phyloP scores from a whole-genome alignment of 768 basidiomycete genomes.

The Suillus tomentosus region DNA sequence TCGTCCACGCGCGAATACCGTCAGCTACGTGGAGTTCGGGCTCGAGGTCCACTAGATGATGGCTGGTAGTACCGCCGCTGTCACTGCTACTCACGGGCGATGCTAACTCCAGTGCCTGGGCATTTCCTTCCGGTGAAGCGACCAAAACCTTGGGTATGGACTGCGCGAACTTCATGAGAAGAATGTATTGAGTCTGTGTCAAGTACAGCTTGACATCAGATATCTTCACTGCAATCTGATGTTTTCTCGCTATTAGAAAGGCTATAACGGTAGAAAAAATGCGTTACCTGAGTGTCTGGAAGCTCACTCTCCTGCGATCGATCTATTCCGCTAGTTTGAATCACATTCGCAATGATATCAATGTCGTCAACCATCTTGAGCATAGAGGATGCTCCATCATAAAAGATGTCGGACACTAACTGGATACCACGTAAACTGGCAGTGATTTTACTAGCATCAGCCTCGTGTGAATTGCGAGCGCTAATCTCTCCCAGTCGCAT shows the following conservation, averaged over 20 bases:
- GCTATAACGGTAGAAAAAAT: slow-evolving; percentile 6
- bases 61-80: slow-evolving; percentile 6
- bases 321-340: slow-evolving; percentile 62
- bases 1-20: slow-evolving; percentile 51
- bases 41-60: slow-evolving; percentile 32
- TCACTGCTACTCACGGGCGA: slow-evolving; percentile 20
- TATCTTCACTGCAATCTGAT: slow-evolving; percentile 67
- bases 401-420: slow-evolving; percentile 68
- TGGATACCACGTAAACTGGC: slow-evolving; percentile 86
- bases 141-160: slow-evolving; percentile 71
- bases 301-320: slow-evolving; percentile 48
- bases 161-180: slow-evolving; percentile 64
- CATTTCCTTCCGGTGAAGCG: slow-evolving; percentile 44
- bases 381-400: slow-evolving; percentile 46
- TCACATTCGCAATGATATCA: slow-evolving; percentile 64
- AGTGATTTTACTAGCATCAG: slow-evolving; percentile 54
- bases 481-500: slow-evolving; percentile 88
- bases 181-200: slow-evolving; percentile 80
- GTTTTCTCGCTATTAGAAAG: slow-evolving; percentile 11
- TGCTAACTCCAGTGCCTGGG: slow-evolving; percentile 30
- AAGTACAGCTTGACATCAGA: slow-evolving; percentile 85
- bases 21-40: slow-evolving; percentile 55
- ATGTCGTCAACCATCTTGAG: slow-evolving; percentile 95
- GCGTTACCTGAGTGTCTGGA: slow-evolving; percentile 76
- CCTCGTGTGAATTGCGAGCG: slow-evolving; percentile 74